Base-by-base conservation (phyloP, 306 rosid genomes). In the Medicago ruthenica region DNA sequence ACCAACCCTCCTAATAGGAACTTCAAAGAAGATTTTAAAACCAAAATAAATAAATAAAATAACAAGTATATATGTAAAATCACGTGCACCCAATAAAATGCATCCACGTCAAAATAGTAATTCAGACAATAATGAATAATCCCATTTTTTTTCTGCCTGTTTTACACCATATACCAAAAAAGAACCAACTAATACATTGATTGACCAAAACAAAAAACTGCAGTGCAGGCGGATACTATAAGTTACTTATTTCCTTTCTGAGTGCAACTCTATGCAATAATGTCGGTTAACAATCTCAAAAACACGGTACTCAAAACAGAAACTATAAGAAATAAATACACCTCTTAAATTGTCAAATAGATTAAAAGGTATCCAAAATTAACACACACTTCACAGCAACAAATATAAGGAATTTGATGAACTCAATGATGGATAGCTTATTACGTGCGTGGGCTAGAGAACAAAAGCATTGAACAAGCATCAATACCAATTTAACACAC, bases 311-410 rank as follows among this genome's bases (percentile, higher is more conserved):
- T 50, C 68, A 76, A 42, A 75, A 53, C 13, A 15, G 18, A 79
- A 79, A 70, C 57, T 40, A 15, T 34, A 67, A 57, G 64, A 72
- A 39, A 76, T 64, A 72, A 50, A 67, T 41, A 58, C 39, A 76
- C 31, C 34, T 21, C 66, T 57, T 70, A 55, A 81, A 76, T 74
- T 47, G 20, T 18, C 10, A 72, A 70, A 55, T 75, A 36, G 48
- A 65, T 40, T 57, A 24, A 63, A 45, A 63, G 50, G 21, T 73
- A n/a, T 16, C 53, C 59, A 53, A 75, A 31, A 70, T 42, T 44
- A 72, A 51, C 44, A 70, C 76, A 75, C 58, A 71, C 40, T 40
- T 41, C 39, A 24, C 27, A 62, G 21, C 36, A 71, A 45, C 48
- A 55, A 39, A 63, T 15, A 63, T 24, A 79, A 47, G 3, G 48